These are phyloP conservation scores for Xylariales sp. DNA, from an alignment of 2,329 filamentous ascomycete genomes.

Conservation along the genomic window DNA sequence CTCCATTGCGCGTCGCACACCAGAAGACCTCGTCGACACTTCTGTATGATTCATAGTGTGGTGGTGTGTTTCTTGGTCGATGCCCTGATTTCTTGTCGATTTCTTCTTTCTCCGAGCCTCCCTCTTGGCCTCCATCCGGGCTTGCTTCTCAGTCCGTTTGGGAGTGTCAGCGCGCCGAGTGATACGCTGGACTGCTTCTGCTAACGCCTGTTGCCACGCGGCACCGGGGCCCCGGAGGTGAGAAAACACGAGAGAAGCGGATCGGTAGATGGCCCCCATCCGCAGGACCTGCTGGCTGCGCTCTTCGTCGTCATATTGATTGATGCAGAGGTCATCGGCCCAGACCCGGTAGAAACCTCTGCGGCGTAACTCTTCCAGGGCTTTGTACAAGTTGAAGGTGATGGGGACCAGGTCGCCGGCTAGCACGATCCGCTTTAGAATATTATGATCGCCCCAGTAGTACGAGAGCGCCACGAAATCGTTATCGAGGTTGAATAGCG, in stretches of 20 bases:
- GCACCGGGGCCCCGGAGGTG: conserved; percentile 22
- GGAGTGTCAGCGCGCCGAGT: conserved; percentile 9
- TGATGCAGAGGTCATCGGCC: conserved; percentile 37
- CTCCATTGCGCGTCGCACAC: conserved; percentile 14
- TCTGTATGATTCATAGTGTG: conserved; percentile 1
- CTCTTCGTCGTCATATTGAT: conserved; percentile 35
- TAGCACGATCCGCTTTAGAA: conserved; percentile 28
- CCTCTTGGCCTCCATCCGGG: conserved; percentile 15
- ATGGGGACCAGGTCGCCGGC: conserved; percentile 25
- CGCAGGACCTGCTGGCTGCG: conserved; percentile 30
- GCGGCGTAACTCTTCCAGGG: conserved; percentile 29
- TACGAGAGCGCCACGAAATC: conserved; percentile 38
- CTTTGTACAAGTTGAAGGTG: conserved; percentile 34
- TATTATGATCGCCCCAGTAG: conserved; percentile 31
- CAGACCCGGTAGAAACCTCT: conserved; percentile 32
- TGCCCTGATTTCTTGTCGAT: conserved; percentile 8
- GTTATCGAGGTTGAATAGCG: conserved; percentile 25
- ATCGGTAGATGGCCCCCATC: conserved; percentile 36
- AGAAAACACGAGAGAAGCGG: conserved; percentile 32
- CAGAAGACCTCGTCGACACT: background rate
- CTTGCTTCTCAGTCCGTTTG: conserved; percentile 12
- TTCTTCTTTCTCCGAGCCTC: conserved; percentile 22
- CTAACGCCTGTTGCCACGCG: conserved; percentile 20
- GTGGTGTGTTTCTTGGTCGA: background rate
- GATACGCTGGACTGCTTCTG: conserved; percentile 21